These are phyloP conservation scores for Collariella sp. DNA, from an alignment of 495 filamentous ascomycete genomes.

Conservation along the genomic window DNA sequence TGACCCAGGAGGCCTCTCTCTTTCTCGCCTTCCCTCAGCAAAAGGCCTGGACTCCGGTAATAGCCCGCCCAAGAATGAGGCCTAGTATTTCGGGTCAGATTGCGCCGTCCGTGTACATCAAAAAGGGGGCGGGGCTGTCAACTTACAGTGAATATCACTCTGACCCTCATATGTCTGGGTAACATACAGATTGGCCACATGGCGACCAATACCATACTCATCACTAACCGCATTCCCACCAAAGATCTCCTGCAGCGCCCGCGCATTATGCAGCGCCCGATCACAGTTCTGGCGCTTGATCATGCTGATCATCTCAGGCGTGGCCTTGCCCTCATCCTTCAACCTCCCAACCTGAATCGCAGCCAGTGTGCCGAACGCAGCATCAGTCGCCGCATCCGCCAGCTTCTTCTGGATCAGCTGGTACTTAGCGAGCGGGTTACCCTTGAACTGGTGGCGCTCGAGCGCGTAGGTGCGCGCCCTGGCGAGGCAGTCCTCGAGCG, in stretches of 20 bases:
- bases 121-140: background rate
- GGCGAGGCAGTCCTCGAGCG: constrained; percentile 79
- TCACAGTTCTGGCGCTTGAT: constrained; percentile 98
- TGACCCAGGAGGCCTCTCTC: background rate
- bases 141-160: constrained; percentile 89
- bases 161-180: constrained; percentile 98
- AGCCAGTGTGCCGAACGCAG: constrained; percentile 78
- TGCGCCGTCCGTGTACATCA: background rate
- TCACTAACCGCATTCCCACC: constrained; percentile 95
- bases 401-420: constrained; percentile 99
- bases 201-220: constrained; percentile 88
- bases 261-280: constrained; percentile 68
- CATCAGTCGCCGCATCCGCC: constrained; percentile 84
- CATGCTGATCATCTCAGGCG: constrained; percentile 98
- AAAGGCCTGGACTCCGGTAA: constrained; percentile 54
- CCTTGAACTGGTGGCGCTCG: constrained; percentile 92
- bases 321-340: constrained; percentile 79
- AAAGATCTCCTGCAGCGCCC: constrained; percentile 86
- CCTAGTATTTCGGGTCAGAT: constrained; percentile 32
- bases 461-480: constrained; percentile 79
- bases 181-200: constrained; percentile 94
- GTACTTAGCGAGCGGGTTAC: constrained; percentile 91
- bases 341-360: constrained; percentile 83
- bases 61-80: constrained; percentile 54
- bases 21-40: constrained; percentile 21